Evolutionary conservation across 768 basidiomycete species (phyloP), one percentile per base, ranked within the genome.

Genomic region (Vishniacozyma victoriae): DNA sequence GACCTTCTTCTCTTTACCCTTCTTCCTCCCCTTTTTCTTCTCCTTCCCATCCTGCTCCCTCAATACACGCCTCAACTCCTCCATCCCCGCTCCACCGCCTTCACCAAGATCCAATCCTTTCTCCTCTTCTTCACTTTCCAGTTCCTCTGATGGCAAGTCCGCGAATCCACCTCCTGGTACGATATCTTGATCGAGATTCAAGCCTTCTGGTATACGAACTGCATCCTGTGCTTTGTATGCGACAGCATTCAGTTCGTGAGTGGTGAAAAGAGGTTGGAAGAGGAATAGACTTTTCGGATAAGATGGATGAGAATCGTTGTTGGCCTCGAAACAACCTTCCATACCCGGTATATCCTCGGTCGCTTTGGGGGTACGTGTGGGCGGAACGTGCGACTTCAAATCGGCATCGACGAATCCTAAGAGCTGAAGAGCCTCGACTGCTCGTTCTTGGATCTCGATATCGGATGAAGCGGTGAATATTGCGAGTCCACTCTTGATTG

Each of bases 261-360:
- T 63, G 15, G 78, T 76, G 61, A 87, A 86, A 6, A 99, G 74
- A 0, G 90, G 88, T 33, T 79, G 77, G 36, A 97, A 82, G 44
- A 99, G 80, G 69, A 82, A 86, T 12, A 97, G 75, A 59, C 86
- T 88, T 74, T 92, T 91, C 2, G 95, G 95, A 62, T 87, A 93
- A 27, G 73, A 72, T 14, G 14, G 80, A n/a, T n/a, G n/a, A n/a
- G n/a, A n/a, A 79, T 27, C 37, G 9, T 80, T 78, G 12, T 65
- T 43, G 11, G 73, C 68, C 14, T 75, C 77, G 23, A 74, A 74
- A 26, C 73, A 72, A 1, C 73, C 72, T 20, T 73, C 69, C 6
- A 65, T 26, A 4, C 51, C 64, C 9, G 59, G 59, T 5, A 65
- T 54, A 36, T 48, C 52, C 16, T 47, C 35, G 6, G 26, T 16